These are phyloP conservation scores for Colletotrichum abscissum DNA, from an alignment of 2,329 filamentous ascomycete species.

Conservation along the genomic window DNA sequence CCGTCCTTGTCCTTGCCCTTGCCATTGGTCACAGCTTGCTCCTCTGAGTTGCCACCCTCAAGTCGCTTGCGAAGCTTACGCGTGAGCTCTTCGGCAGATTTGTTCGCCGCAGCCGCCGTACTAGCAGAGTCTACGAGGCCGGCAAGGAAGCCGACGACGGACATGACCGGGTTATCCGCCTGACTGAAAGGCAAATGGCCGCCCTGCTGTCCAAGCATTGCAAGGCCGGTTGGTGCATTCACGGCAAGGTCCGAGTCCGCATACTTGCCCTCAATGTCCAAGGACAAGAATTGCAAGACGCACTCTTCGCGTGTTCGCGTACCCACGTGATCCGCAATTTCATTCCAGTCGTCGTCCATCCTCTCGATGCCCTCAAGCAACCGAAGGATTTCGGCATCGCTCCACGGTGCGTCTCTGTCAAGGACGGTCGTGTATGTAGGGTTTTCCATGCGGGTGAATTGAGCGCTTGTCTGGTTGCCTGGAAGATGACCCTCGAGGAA, in stretches of 20 bases:
- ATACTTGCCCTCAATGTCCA: constrained; percentile 98
- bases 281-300: constrained; percentile 93
- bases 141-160: constrained; percentile 93
- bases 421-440: constrained; percentile 81
- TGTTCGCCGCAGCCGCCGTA: constrained; percentile 89
- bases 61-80: constrained; percentile 82
- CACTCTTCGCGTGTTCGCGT: constrained; percentile 95
- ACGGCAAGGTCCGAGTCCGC: constrained; percentile 76
- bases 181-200: constrained; percentile 87
- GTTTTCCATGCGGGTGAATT: constrained; percentile 92
- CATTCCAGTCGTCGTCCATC: constrained; percentile 96
- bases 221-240: constrained; percentile 66
- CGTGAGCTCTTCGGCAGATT: constrained; percentile 88
- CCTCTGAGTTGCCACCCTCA: constrained; percentile 61
- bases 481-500: constrained; percentile 88
- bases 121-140: constrained; percentile 90
- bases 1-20: constrained; percentile 69
- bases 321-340: constrained; percentile 91
- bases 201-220: constrained; percentile 76
- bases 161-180: constrained; percentile 95
- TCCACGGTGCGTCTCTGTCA: constrained; percentile 90
- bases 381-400: constrained; percentile 87
- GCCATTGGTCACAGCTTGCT: constrained; percentile 56
- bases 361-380: constrained; percentile 91
- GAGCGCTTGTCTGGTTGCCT: constrained; percentile 78